Conservation (phyloP, 192 early-diverging fungal species). For the Mortierella antarctica region DNA sequence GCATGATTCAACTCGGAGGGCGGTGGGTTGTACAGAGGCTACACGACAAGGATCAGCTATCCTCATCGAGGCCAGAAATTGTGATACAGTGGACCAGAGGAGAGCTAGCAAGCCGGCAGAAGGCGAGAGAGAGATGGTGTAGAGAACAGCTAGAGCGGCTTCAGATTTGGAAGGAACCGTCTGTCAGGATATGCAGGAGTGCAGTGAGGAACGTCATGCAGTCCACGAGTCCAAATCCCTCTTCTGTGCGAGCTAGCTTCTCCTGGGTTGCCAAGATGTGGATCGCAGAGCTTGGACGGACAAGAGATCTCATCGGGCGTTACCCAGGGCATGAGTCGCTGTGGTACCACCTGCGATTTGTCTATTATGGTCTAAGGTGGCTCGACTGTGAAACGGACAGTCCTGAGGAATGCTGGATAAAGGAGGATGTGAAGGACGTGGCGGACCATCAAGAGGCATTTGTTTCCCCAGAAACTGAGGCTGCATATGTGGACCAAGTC, state of each 20-base stretch:
- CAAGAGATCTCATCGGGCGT: conserved; percentile 27
- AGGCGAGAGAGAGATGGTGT: background rate
- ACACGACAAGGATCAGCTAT: background rate
- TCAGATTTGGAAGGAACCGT: background rate
- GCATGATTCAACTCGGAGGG: conserved; percentile 41
- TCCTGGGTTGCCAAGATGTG: conserved; percentile 42
- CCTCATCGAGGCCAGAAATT: background rate
- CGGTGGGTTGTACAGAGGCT: conserved; percentile 24
- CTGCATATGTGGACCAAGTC: background rate
- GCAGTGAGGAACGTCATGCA: conserved; percentile 16
- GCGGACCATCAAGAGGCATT: background rate
- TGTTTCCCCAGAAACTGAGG: conserved; percentile 18
- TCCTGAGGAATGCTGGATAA: background rate
- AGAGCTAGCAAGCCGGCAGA: conserved; percentile 14
- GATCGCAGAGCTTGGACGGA: conserved; percentile 40
- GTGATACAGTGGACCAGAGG: conserved; percentile 35
- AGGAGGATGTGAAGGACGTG: background rate
- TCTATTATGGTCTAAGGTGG: conserved; percentile 47
- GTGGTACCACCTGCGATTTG: conserved; percentile 64
- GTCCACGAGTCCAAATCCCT: background rate
- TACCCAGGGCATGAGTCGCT: conserved; percentile 65
- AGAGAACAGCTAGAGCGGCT: background rate
- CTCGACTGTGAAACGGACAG: conserved; percentile 25
- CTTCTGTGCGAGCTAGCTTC: conserved; percentile 10
- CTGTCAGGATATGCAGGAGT: conserved; percentile 5